Conservation (phyloP, 164 flowering plant genomes). For the Tinospora cordifolia region DNA sequence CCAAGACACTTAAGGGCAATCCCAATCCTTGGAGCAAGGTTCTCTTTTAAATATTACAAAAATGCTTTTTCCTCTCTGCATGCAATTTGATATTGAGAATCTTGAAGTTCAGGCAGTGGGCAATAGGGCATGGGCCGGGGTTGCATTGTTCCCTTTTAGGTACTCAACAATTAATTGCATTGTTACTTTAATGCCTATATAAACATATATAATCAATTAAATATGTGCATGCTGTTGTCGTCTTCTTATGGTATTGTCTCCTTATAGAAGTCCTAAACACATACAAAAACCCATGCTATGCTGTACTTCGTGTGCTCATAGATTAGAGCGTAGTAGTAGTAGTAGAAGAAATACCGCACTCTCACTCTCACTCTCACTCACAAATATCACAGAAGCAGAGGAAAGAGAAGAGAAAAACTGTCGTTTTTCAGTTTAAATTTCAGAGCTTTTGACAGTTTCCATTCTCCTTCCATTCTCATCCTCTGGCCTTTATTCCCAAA, state of each 20-base stretch:
- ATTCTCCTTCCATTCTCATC: slow-evolving; percentile 34
- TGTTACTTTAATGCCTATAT: neutral
- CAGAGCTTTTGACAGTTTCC: slow-evolving; percentile 35
- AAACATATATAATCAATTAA: neutral
- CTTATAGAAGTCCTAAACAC: neutral
- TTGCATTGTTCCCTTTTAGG: neutral
- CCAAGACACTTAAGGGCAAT: too few relatives aligned
- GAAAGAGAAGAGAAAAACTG: slow-evolving; percentile 17
- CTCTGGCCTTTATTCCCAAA: slow-evolving; percentile 31
- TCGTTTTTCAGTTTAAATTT: slow-evolving; percentile 20
- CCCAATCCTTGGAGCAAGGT: too few relatives aligned
- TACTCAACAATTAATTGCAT: neutral
- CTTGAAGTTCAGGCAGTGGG: too few relatives aligned
- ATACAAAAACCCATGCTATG: neutral
- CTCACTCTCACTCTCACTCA: neutral
- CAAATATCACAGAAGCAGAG: neutral
- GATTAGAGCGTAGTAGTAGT: too few relatives aligned
- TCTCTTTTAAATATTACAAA: neutral
- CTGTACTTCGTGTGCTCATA: neutral
- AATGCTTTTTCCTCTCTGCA: neutral
- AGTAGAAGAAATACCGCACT: too few relatives aligned
- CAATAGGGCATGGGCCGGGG: too few relatives aligned
- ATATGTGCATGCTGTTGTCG: slow-evolving; percentile 25
- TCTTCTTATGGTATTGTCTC: slow-evolving; percentile 21
- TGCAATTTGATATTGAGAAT: too few relatives aligned